Conservation (phyloP, 1,284 basidiomycete genomes). For the Puccinia coronata region DNA sequence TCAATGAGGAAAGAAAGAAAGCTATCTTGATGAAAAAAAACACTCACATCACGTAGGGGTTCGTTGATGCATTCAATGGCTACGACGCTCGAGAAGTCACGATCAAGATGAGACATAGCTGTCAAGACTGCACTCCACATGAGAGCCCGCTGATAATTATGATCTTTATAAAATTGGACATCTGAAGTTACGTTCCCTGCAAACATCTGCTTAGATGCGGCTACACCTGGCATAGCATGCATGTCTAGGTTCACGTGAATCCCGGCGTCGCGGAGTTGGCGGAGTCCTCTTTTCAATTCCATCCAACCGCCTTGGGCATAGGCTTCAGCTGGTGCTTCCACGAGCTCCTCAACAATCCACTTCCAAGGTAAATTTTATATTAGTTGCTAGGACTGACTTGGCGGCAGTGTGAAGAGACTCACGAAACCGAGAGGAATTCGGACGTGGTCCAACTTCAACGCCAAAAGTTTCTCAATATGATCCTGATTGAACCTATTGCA, state of each 20-base stretch:
- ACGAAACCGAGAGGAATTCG: constrained; percentile 72
- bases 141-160: constrained; percentile 73
- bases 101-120: constrained; percentile 68
- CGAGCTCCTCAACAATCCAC: constrained; percentile 68
- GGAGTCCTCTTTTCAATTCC: constrained; percentile 60
- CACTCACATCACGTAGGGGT: constrained; percentile 58
- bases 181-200: constrained; percentile 69
- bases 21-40: too few relatives aligned
- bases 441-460: constrained; percentile 70
- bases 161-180: constrained; percentile 71
- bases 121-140: constrained; percentile 77
- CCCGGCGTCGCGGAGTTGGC: constrained; percentile 41
- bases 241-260: constrained; percentile 41
- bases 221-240: constrained; percentile 73
- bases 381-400: background rate
- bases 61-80: constrained; percentile 75
- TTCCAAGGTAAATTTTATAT: background rate
- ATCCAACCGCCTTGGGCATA: constrained; percentile 70
- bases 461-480: constrained; percentile 65
- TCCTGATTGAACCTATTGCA: constrained; percentile 70
- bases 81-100: constrained; percentile 68
- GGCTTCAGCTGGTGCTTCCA: constrained; percentile 66
- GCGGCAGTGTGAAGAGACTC: background rate
- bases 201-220: constrained; percentile 66
- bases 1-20: too few relatives aligned